These are phyloP conservation scores for Lachnellula arida DNA, from an alignment of 2,329 filamentous ascomycete species.

Conservation along the genomic window DNA sequence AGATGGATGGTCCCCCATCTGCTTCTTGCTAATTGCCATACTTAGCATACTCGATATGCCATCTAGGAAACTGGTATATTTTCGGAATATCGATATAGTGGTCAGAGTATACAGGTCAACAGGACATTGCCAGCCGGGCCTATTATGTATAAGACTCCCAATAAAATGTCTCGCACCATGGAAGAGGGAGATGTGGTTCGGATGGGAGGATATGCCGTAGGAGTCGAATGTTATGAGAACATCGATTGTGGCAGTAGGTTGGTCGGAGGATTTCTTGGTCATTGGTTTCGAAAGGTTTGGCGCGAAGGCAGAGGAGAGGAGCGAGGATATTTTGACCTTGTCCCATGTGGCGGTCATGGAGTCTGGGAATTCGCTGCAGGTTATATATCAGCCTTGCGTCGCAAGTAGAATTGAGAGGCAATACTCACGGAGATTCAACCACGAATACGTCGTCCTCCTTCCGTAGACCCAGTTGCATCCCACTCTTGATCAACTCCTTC, in stretches of 20 bases:
- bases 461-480: constrained; percentile 68
- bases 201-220: constrained; percentile 78
- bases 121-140: constrained; percentile 62
- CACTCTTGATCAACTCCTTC: constrained; percentile 79
- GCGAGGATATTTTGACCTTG: constrained; percentile 59
- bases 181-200: constrained; percentile 89
- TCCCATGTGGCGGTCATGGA: constrained; percentile 83
- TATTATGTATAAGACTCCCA: constrained; percentile 56
- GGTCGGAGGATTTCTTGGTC: constrained; percentile 29
- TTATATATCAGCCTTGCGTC: constrained; percentile 5
- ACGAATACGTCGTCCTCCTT: constrained; percentile 76
- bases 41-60: constrained; percentile 61
- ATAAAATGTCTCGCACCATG: constrained; percentile 75
- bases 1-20: constrained; percentile 46
- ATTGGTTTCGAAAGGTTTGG: constrained; percentile 49
- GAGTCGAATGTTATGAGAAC: constrained; percentile 83
- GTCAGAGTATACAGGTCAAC: constrained; percentile 83
- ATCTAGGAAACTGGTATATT: constrained; percentile 78
- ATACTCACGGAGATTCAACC: constrained; percentile 66
- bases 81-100: constrained; percentile 66
- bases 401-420: constrained; percentile 10
- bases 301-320: constrained; percentile 70
- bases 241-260: constrained; percentile 41
- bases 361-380: constrained; percentile 68
- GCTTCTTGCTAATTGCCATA: constrained; percentile 42